Base-by-base conservation (phyloP, 1,284 basidiomycete species). In the Ustilago crameri region DNA sequence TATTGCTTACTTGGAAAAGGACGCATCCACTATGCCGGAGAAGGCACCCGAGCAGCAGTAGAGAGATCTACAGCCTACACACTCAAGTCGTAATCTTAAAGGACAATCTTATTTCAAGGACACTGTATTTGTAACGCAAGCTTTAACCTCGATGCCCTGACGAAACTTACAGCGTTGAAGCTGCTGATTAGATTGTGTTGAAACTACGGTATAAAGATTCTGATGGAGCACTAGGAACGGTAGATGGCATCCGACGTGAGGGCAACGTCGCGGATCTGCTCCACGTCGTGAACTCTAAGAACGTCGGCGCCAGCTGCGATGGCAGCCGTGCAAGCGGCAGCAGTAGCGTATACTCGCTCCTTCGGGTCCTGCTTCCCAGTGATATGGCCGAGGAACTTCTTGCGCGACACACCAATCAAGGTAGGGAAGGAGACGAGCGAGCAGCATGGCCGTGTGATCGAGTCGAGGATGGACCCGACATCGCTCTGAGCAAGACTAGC, bases 201-300 rank as follows among this genome's bases (percentile, higher is more conserved):
- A 30, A 30, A 30, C 5, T 12, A 30, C n/a, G 32, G 32, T 34
- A 34, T 34, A 15, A 34, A 34, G 15, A 15, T 8, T 34, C 9
- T 37, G 35, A 17, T 17, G 35, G n/a, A 37, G 5, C 35, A 9
- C 35, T 37, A 65, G 3, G 45, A 35, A 18, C 69, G 69, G 52
- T 61, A 73, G 47, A 88, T 86, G 3, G 86, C 87, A 48, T 86
- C 85, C 1, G 86, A 84, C 40, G 90, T 87, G 35, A 84, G 83
- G 3, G 89, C 85, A 2, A 87, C 87, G 67, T 91, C 90, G 15
- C 84, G 83, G 85, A 93, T 90, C 60, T 89, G 88, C 48, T 85
- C 82, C 1, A 90, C 88, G 81, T 95, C 91, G 83, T 98, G 95
- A 2, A 96, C 93, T 22, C 95, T 85, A 1, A 97, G 87, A 0